phyloP scores from a whole-genome alignment of 805 yeast genomes.

The Naumovozyma dairenensis region DNA sequence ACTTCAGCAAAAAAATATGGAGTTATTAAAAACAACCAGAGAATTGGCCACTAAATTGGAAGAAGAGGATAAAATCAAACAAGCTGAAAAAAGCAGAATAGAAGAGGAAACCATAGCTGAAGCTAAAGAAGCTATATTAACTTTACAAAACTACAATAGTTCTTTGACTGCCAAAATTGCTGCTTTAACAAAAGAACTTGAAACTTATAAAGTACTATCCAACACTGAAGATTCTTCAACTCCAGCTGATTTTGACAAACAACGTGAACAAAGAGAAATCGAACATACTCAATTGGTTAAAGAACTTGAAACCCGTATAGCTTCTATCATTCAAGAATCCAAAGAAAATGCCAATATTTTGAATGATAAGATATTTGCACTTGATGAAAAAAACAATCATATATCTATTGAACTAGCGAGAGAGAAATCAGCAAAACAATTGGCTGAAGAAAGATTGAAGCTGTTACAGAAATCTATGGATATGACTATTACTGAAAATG shows the following conservation, averaged over 20 bases:
- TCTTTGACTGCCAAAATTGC: slow-evolving; percentile 42
- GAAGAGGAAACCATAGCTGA: slow-evolving; percentile 46
- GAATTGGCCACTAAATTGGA: slow-evolving; percentile 59
- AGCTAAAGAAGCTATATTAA: slow-evolving; percentile 59
- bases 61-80: slow-evolving; percentile 36
- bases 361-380: slow-evolving; percentile 34
- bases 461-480: slow-evolving; percentile 33
- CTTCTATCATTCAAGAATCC: slow-evolving; percentile 23
- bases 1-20: slow-evolving; percentile 63
- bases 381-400: slow-evolving; percentile 37
- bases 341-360: slow-evolving; percentile 41
- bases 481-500: slow-evolving; percentile 36
- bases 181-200: slow-evolving; percentile 56
- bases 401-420: slow-evolving; percentile 42
- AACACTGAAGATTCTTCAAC: background rate
- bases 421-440: slow-evolving; percentile 42
- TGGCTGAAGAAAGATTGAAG: slow-evolving; percentile 44
- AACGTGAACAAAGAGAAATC: background rate
- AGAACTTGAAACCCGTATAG: slow-evolving; percentile 8
- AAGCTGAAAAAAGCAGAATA: slow-evolving; percentile 4
- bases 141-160: slow-evolving; percentile 50
- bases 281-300: slow-evolving; percentile 4
- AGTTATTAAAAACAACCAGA: slow-evolving; percentile 48
- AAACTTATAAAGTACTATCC: slow-evolving; percentile 39
- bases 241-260: background rate